Evolutionary conservation across 768 basidiomycete species (phyloP).

Genomic region (Naganishia vaughanmartiniae): DNA sequence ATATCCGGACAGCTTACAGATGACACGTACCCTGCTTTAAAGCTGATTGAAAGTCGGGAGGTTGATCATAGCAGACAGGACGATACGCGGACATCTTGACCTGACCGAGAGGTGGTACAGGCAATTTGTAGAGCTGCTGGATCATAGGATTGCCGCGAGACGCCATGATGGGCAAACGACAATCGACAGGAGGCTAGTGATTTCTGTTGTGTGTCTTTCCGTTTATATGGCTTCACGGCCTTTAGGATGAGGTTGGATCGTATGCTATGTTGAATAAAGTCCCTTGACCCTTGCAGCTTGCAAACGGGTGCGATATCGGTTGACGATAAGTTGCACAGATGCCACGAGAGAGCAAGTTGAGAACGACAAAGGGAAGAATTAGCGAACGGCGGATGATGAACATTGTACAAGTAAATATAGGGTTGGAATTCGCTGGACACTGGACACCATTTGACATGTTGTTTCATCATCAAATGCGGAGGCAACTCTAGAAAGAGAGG

Average conservation of each 20-base stretch:
- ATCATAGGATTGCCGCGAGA: slow-evolving; percentile 18
- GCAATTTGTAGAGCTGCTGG: slow-evolving; percentile 16
- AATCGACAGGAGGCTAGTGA: background rate
- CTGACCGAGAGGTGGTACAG: slow-evolving; percentile 14
- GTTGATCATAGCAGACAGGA: slow-evolving; percentile 20
- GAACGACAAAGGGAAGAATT: no score
- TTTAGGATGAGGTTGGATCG: background rate
- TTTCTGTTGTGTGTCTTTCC: background rate
- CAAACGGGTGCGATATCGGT: background rate
- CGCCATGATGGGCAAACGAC: background rate
- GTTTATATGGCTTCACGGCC: background rate
- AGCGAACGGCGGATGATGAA: no score
- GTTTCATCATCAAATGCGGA: no score
- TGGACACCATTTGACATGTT: no score
- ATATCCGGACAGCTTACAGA: background rate
- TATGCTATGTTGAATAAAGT: background rate
- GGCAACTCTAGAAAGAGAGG: no score
- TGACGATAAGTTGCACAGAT: background rate
- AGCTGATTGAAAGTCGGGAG: slow-evolving; percentile 14
- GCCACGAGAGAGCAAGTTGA: background rate
- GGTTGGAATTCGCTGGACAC: no score
- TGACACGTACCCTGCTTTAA: slow-evolving; percentile 3
- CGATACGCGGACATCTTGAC: slow-evolving; percentile 14
- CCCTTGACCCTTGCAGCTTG: background rate
- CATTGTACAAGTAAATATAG: no score